phyloP scores from a whole-genome alignment of 2,329 filamentous ascomycete genomes.

The Trichothecium roseum region DNA sequence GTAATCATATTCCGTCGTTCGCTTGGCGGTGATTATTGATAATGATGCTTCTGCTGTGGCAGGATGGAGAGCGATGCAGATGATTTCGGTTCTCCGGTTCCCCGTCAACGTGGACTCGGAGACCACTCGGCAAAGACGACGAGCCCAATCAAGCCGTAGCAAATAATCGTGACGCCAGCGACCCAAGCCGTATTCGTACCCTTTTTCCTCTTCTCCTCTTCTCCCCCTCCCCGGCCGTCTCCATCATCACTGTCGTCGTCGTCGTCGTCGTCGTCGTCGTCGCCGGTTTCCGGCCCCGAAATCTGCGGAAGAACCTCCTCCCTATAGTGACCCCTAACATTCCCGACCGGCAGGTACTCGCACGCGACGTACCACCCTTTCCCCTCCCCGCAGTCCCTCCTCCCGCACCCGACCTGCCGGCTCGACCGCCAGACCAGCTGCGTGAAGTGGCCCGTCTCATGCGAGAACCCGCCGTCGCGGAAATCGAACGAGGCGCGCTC shows the following conservation, averaged over 20 bases:
- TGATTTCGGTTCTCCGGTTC: too few species aligned
- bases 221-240: neutral
- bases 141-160: neutral
- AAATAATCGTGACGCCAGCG: neutral
- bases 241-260: too few species aligned
- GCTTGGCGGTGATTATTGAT: too few species aligned
- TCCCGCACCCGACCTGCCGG: slow-evolving; percentile 45
- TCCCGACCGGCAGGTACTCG: slow-evolving; percentile 60
- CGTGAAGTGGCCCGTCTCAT: slow-evolving; percentile 60
- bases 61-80: too few species aligned
- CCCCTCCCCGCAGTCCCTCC: slow-evolving; percentile 25
- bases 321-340: slow-evolving; percentile 43
- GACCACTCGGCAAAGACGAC: too few species aligned
- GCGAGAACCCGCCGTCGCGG: slow-evolving; percentile 40
- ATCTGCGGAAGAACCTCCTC: slow-evolving; percentile 19
- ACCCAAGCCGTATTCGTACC: neutral
- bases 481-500: slow-evolving; percentile 47
- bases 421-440: slow-evolving; percentile 63
- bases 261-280: too few species aligned
- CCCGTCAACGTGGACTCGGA: too few species aligned
- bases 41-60: too few species aligned
- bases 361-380: slow-evolving; percentile 58
- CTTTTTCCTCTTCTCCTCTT: neutral
- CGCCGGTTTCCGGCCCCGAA: too few species aligned
- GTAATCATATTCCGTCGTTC: too few species aligned